phyloP scores from a whole-genome alignment of 129 eudicot genomes.

The Escallonia herrerae region DNA sequence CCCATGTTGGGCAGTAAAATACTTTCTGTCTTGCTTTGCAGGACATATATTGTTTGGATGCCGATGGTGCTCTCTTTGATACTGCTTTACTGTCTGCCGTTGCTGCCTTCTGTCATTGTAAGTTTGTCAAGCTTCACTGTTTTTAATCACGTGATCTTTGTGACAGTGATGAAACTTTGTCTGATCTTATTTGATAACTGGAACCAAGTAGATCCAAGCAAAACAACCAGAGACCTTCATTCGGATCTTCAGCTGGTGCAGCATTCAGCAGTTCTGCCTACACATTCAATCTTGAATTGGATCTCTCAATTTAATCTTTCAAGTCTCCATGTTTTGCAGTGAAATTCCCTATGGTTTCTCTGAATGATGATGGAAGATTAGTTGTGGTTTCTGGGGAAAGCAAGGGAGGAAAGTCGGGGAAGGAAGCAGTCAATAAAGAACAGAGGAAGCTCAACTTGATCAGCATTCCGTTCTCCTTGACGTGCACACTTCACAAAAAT shows the following conservation, averaged over 20 bases:
- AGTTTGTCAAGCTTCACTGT: slow-evolving; percentile 20
- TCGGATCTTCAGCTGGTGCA: too few species aligned
- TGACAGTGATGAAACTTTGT: neutral
- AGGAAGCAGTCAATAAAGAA: slow-evolving; percentile 74
- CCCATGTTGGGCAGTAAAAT: neutral
- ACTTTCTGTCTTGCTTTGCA: slow-evolving; percentile 17
- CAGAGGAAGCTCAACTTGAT: slow-evolving; percentile 65
- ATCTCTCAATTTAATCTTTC: neutral
- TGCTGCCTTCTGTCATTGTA: slow-evolving; percentile 84
- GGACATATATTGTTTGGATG: slow-evolving; percentile 96
- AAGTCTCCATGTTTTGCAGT: slow-evolving; percentile 36
- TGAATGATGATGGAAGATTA: slow-evolving; percentile 86
- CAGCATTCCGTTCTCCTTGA: slow-evolving; percentile 52
- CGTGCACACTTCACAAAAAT: slow-evolving; percentile 79
- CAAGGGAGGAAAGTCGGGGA: slow-evolving; percentile 38
- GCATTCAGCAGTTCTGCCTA: neutral
- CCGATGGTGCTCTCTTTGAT: slow-evolving; percentile 95
- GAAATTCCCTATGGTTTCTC: slow-evolving; percentile 80
- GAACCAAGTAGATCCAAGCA: neutral
- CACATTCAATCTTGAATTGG: neutral
- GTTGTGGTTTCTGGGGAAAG: slow-evolving; percentile 56
- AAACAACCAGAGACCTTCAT: neutral
- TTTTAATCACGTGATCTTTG: neutral
- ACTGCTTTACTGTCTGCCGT: slow-evolving; percentile 86
- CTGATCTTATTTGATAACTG: neutral